Evolutionary conservation across 2,329 filamentous ascomycete genomes (phyloP).

Genomic region (Lithohypha guttulata): DNA sequence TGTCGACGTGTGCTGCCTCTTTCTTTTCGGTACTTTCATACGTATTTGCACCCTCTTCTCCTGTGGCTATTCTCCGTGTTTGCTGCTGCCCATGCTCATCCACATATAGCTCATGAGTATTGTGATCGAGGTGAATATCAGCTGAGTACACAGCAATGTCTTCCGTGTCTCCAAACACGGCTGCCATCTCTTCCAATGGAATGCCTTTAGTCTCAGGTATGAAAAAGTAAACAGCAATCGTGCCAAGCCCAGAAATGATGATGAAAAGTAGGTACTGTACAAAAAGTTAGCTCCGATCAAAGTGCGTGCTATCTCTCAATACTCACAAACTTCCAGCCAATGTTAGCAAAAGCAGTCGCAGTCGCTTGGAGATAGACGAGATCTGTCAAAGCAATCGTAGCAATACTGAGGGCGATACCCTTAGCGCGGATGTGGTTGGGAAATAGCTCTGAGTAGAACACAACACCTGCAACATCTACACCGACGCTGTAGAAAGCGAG

Average conservation of each 20-base stretch:
- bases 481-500: slow-evolving; percentile 16
- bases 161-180: slow-evolving; percentile 28
- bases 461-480: slow-evolving; percentile 16
- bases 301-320: no score
- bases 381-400: slow-evolving; percentile 13
- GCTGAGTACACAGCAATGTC: slow-evolving; percentile 4
- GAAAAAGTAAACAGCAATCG: slow-evolving; percentile 43
- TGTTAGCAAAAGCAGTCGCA: neutral
- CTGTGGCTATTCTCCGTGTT: no score
- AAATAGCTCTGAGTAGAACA: slow-evolving; percentile 28
- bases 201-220: slow-evolving; percentile 49
- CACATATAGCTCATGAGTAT: neutral
- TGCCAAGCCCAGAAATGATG: slow-evolving; percentile 40
- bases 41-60: no score
- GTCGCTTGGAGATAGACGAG: slow-evolving; percentile 22
- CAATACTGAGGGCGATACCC: slow-evolving; percentile 28
- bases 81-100: neutral
- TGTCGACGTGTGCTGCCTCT: no score
- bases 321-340: slow-evolving; percentile 40
- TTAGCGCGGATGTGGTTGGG: slow-evolving; percentile 28
- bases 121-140: slow-evolving; percentile 1
- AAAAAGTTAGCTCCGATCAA: no score
- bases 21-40: no score
- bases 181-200: slow-evolving; percentile 21
- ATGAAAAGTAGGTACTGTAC: slow-evolving; percentile 51